Evolutionary conservation across 179 eudicot genomes (phyloP), one percentile per base, ranked within the genome.

Genomic region (Pouteria campechiana): DNA sequence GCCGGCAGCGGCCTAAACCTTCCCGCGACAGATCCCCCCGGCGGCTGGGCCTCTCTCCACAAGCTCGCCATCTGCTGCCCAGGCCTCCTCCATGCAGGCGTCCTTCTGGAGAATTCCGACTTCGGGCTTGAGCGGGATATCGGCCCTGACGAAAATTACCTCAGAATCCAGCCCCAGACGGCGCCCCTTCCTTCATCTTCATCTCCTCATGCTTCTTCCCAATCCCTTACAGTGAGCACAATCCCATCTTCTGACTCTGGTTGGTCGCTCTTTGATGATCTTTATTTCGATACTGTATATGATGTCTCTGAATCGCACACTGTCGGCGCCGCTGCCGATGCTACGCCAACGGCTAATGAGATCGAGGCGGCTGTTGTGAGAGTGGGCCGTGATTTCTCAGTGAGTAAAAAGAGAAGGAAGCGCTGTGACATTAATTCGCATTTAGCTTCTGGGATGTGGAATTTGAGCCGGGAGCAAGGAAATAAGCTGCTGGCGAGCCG

Each of bases 51-150:
- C 3, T 36, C 85, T 0, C 68, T 88, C 4, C 60, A 68, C 63
- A 88, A 84, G 66, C 66, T 80, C 24, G 62, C 83, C 21, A 88
- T 88, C 25, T 88, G 93, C 67, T 88, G 97, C 39, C 97, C 97
- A 0, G 97, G 95, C n/a, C 79, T 78, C 38, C 63, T 43, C 38
- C 85, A 73, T 66, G 43, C 97, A 13, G 97, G 97, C n/a, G 75
- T 88, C 32, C 76, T 84, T 24, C 70, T 88, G 2, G 97, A 84
- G 13, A 64, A 78, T 37, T 84, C 93, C 18, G 93, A 88, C 38
- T 84, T 88, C 52, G 97, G 97, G 38, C 82, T 88, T 30, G 72
- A 73, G 5, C 74, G 94, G 13, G 94, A 88, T 3, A 60, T 88
- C 39, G 97, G 92, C 1, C 71, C 84, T 0, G 67, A 75, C 28